Evolutionary conservation across 2,329 filamentous ascomycete genomes (phyloP), one percentile per base, ranked within the genome.

Genomic region (Colletotrichum sansevieriae): DNA sequence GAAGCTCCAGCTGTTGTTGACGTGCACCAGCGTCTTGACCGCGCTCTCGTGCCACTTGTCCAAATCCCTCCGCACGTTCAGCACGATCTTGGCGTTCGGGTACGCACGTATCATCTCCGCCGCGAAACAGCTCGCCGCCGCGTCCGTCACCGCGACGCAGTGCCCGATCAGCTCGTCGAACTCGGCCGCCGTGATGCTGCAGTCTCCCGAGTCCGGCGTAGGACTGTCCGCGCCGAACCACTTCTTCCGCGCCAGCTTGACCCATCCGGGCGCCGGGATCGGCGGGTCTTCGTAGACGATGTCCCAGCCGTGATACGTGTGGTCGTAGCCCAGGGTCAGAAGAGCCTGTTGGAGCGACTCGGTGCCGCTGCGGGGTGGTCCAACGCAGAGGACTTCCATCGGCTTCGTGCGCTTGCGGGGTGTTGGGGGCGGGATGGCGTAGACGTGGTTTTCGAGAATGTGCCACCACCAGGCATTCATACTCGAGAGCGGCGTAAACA

Each of bases 71-170:
- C 78, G 74, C 39, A 79, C 81, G 70, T 76, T 75, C 63, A 82
- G 78, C 18, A 87, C 78, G 11, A 86, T 83, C 68, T 82, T 83
- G 49, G 85, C 84, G 56, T 69, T 41, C 10, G 66, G 66, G 3
- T 69, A 69, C 25, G 66, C 66, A 10, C 56, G 9, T 2, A 69
- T 60, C 66, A 69, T 66, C 49, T 86, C 83, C 15, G 79, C 76
- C 3, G 77, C 79, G 49, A 86, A 81, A 25, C 80, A 71, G 9
- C 70, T 78, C 2, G 77, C 78, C 2, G 83, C 79, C 1, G 78
- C 72, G 70, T 85, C 84, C 8, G 82, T 82, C 4, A 81, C 78
- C 7, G 82, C 83, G 0, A 72, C 73, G 4, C 63, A 68, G 63
- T 76, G 72, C 9, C 76, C 75, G n/a, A 78, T 56, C 8, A 78